Base-by-base conservation (phyloP, 768 basidiomycete species). In the Mrakia blollopis region DNA sequence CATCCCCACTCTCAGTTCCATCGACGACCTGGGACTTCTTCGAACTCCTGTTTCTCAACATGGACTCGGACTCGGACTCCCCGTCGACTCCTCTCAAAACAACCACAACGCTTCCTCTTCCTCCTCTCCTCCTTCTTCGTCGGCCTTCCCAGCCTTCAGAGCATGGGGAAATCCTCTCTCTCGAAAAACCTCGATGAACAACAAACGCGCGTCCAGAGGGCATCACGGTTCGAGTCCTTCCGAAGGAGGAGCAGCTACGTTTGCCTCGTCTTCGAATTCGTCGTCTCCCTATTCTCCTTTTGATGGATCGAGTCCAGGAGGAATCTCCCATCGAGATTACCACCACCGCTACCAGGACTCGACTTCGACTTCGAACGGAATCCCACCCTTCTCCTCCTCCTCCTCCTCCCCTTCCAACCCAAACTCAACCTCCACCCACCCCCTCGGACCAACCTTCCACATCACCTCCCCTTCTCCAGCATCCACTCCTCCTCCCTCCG, bases 81-180 rank as follows among this genome's bases (percentile, higher is more conserved):
- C 71, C 16, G 23, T n/a, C 18, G 30, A 47, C 25, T 44, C 37
- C 14, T 69, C 25, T 25, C 41, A 71, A 39, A 21, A 21, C 37
- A 21, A 30, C 18, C 63, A 21, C 30, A 28, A 65, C 30, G 23
- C 30, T n/a, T 5, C 32, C 35, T 30, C 63, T 10, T 41, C 60
- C 7, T 39, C 73, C 39, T 44, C 41, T 30, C 41, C 73, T 41
- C 16, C 32, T 2, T 21, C 63, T 13, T 50, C 60, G 11, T 52
- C 70, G 0, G 63, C 30, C 50, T 77, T 77, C 44, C 76, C 75
- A 7, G 75, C 71, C 3, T 50, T 77, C 10, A 39, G 76, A 7
- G 65, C 63, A 13, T 77, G 76, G 76, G 70, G 61, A 10, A 77
- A 77, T 39, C 70, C 71, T 23, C 50, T 77, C 14, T 77, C 76